phyloP scores from a whole-genome alignment of 2,329 filamentous ascomycete genomes.

The Colletotrichum shisoi region DNA sequence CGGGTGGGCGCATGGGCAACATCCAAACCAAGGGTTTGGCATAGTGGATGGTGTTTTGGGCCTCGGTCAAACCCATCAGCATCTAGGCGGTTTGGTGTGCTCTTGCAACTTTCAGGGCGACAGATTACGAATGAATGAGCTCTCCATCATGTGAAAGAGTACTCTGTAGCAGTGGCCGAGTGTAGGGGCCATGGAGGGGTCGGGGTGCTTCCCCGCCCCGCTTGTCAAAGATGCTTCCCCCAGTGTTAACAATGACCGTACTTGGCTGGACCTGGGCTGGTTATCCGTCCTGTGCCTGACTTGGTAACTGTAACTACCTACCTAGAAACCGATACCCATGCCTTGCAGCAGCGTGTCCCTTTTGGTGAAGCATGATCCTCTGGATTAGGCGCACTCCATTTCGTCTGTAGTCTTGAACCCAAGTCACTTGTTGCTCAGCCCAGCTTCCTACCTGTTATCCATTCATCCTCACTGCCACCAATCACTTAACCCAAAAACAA shows the following conservation, averaged over 20 bases:
- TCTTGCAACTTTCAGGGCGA: background rate
- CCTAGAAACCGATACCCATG: background rate
- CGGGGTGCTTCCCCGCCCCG: constrained; percentile 6
- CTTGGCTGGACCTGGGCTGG: background rate
- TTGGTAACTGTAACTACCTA: background rate
- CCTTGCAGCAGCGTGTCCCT: background rate
- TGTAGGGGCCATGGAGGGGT: background rate
- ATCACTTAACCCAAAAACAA: background rate
- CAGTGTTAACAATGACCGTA: background rate
- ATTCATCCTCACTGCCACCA: constrained; percentile 5
- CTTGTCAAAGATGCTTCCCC: constrained; percentile 3
- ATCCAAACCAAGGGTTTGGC: background rate
- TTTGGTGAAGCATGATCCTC: background rate
- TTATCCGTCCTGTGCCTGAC: constrained; percentile 1
- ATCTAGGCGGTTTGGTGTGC: background rate
- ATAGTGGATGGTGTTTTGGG: constrained; percentile 2
- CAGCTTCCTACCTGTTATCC: background rate
- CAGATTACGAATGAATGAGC: background rate
- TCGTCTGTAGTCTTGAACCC: background rate
- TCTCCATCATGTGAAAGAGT: constrained; percentile 13
- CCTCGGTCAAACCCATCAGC: constrained; percentile 1
- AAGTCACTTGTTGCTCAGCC: constrained; percentile 5
- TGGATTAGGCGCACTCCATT: constrained; percentile 2
- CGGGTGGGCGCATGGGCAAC: background rate
- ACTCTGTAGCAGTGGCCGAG: background rate